phyloP scores from a whole-genome alignment of 192 early-diverging fungal genomes.

The Coemansia guatemalensis region DNA sequence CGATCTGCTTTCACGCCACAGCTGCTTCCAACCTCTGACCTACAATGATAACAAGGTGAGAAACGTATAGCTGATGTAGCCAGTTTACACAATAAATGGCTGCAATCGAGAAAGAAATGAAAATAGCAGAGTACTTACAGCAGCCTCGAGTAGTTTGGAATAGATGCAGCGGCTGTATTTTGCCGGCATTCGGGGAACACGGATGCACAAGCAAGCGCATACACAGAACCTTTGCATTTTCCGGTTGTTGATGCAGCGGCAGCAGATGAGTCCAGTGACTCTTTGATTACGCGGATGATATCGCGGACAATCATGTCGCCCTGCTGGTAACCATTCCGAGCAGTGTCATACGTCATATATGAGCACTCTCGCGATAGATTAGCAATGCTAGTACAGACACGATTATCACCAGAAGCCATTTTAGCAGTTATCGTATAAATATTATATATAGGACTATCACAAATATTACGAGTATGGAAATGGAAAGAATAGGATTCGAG shows the following conservation, averaged over 20 bases:
- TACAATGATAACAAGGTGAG: conserved; percentile 2
- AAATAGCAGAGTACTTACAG: conserved; percentile 10
- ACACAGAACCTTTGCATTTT: conserved; percentile 15
- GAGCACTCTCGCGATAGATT: conserved; percentile 16
- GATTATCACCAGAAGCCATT: neutral
- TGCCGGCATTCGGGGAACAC: conserved; percentile 18
- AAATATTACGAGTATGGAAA: too few species aligned
- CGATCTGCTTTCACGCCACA: conserved; percentile 22
- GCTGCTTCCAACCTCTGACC: conserved; percentile 8
- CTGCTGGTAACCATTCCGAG: conserved; percentile 1
- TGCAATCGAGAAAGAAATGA: neutral
- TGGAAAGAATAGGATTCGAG: too few species aligned
- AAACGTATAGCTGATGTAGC: neutral
- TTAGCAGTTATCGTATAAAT: neutral
- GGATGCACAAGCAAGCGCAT: conserved; percentile 23
- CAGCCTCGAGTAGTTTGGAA: conserved; percentile 25
- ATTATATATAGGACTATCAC: too few species aligned
- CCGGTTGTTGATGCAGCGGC: neutral
- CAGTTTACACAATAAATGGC: neutral
- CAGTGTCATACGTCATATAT: neutral
- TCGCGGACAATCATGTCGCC: conserved; percentile 19
- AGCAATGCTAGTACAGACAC: neutral
- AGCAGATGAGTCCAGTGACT: neutral
- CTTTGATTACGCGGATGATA: neutral
- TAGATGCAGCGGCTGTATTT: neutral